Evolutionary conservation across 1,284 basidiomycete genomes (phyloP).

Genomic region (Moesziomyces sp.): DNA sequence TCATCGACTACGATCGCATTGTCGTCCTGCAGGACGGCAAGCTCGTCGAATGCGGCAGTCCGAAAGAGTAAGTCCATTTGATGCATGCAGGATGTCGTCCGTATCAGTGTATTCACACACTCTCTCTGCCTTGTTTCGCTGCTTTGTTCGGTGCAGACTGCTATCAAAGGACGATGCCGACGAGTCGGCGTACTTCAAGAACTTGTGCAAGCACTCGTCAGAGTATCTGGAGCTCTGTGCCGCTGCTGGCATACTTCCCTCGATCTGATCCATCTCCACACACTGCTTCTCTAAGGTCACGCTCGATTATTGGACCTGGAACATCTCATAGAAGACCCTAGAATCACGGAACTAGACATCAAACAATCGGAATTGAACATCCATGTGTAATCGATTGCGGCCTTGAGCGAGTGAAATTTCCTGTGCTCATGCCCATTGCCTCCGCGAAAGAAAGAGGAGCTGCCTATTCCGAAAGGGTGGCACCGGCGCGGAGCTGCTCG

Average conservation of each 20-base stretch:
- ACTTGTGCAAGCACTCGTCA: constrained; percentile 31
- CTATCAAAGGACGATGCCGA: constrained; percentile 25
- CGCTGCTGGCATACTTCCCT: constrained; percentile 14
- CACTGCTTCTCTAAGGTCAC: too few species aligned
- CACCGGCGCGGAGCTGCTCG: constrained; percentile 29
- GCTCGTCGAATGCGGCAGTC: constrained; percentile 80
- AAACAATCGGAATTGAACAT: too few species aligned
- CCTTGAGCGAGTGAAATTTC: too few species aligned
- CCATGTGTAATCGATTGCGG: too few species aligned
- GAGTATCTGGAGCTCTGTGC: constrained; percentile 35
- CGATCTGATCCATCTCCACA: neutral
- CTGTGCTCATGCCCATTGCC: neutral
- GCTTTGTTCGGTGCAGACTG: constrained; percentile 3
- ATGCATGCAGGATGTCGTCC: neutral
- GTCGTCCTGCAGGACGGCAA: constrained; percentile 71
- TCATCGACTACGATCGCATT: constrained; percentile 76
- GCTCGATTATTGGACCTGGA: too few species aligned
- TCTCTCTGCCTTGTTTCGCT: neutral
- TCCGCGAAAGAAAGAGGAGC: neutral
- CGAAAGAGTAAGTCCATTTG: constrained; percentile 63
- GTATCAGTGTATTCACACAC: neutral
- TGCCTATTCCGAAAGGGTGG: constrained; percentile 10
- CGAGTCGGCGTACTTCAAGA: constrained; percentile 28
- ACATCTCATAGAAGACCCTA: neutral
- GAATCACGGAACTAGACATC: too few species aligned